Base-by-base conservation (phyloP, 2,329 filamentous ascomycete genomes). In the Penicillium palitans region DNA sequence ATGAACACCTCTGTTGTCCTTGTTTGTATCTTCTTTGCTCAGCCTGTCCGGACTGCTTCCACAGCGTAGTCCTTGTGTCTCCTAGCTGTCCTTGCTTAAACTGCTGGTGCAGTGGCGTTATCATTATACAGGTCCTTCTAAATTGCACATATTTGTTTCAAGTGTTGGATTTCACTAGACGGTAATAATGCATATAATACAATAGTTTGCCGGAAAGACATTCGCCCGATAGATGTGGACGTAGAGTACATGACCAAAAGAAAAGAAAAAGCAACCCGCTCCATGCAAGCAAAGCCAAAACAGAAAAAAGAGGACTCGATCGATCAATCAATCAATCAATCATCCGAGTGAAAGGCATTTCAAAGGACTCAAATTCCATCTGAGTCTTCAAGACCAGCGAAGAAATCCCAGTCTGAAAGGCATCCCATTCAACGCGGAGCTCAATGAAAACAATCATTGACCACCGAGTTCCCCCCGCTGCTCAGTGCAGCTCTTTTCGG, bases 401-500 rank as follows among this genome's bases (percentile, higher is more conserved):
- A 13, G 13, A 13, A 15, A 40, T 2, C 7, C 12, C 21, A 27
- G 12, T 37, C 9, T 13, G 15, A 27, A 46, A 27, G 37, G 29
- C 19, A 19, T 12, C 10, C 31, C 42, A 46, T 35, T 54, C 17
- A 39, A 46, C 25, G 25, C 19, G 39, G 19, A 41, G 25, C 19
- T 40, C 15, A 55, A 33, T 17, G 45, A 31, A 15, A 46, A 46
- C 31, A 47, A 53, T 53, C 51, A 53, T 31, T 33, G 37, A 21
- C 39, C 37, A 52, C 25, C 15, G 21, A 52, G 21, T 13, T 74
- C 68, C 27, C 66, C 64, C 39, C 59, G 66, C 41, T 69, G 70
- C 33, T 65, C 55, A 17, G 37, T 39, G 44, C 35, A 29, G 29
- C 58, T 74, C 72, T 76, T 87, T 82, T 96, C 91, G 60, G 96